Conservation (phyloP, 108 stramenopile species). For the Pseudonitzschia delicatissima region DNA sequence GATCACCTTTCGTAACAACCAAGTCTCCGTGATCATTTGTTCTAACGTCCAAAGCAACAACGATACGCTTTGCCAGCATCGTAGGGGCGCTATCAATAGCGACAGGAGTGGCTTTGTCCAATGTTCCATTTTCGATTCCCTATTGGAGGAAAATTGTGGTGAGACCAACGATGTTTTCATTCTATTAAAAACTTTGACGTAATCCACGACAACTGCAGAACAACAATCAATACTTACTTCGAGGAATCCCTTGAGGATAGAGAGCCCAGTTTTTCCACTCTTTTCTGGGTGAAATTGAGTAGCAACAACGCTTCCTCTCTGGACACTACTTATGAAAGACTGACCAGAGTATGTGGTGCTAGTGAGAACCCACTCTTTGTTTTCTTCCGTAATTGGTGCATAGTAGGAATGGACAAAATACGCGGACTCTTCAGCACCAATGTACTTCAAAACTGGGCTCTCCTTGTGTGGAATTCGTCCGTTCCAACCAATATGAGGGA, state of each 20-base stretch:
- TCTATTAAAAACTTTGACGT: background rate
- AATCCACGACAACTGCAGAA: background rate
- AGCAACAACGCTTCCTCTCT: conserved; percentile 89
- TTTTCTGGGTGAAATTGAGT: conserved; percentile 99
- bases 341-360: conserved; percentile 87
- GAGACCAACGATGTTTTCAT: background rate
- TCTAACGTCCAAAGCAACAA: conserved; percentile 95
- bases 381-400: conserved; percentile 74
- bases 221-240: conserved; percentile 44
- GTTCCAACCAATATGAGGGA: conserved; percentile 99
- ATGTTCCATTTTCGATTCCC: conserved; percentile 77
- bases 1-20: conserved; percentile 99
- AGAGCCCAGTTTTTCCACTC: conserved; percentile 86
- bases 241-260: conserved; percentile 85
- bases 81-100: conserved; percentile 47
- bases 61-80: conserved; percentile 82
- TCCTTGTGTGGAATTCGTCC: conserved; percentile 79
- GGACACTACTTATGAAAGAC: conserved; percentile 84
- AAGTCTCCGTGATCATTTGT: conserved; percentile 95
- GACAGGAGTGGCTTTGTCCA: conserved; percentile 51
- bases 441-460: conserved; percentile 66
- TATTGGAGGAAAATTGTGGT: too few relatives aligned
- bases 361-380: conserved; percentile 85
- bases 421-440: conserved; percentile 48
- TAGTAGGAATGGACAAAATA: conserved; percentile 98